Conservation (phyloP, 1,284 basidiomycete species). For the Mixia osmundae region DNA sequence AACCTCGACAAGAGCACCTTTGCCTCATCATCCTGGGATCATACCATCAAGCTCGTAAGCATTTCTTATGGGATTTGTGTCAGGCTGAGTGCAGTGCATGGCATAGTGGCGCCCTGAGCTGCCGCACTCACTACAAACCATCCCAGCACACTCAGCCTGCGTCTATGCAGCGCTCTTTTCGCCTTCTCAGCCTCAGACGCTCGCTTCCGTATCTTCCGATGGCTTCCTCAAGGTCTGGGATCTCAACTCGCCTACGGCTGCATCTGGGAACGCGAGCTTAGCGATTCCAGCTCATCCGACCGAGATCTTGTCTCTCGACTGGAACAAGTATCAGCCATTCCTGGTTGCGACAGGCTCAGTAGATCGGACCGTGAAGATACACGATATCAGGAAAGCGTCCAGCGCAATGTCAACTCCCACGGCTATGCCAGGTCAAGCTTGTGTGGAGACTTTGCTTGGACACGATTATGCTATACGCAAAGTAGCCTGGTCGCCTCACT, state of each 20-base stretch:
- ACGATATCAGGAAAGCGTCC: conserved; percentile 53
- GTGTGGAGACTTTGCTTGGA: conserved; percentile 21
- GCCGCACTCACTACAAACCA: conserved; percentile 47
- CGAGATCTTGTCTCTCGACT: conserved; percentile 44
- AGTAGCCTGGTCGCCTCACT: conserved; percentile 26
- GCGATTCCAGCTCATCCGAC: conserved; percentile 16
- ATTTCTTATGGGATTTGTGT: neutral
- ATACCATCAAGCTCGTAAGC: conserved; percentile 60
- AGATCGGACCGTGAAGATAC: conserved; percentile 52
- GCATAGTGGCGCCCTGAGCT: conserved; percentile 64
- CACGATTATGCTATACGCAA: conserved; percentile 29
- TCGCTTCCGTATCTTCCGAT: conserved; percentile 67
- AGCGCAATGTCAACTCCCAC: conserved; percentile 5
- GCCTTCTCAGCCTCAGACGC: conserved; percentile 56
- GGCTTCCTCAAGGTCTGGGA: conserved; percentile 62
- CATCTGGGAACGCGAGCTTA: conserved; percentile 6
- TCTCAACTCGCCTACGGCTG: conserved; percentile 21
- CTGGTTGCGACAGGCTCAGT: conserved; percentile 55
- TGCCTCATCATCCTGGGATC: conserved; percentile 78
- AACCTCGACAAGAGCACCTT: conserved; percentile 81
- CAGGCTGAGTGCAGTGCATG: neutral
- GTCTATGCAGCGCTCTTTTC: conserved; percentile 79
- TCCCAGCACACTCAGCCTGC: conserved; percentile 58
- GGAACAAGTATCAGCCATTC: conserved; percentile 75
- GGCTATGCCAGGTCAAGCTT: conserved; percentile 9